Base-by-base conservation (phyloP, 1,139 yeast species). In the Candida freyschussii region DNA sequence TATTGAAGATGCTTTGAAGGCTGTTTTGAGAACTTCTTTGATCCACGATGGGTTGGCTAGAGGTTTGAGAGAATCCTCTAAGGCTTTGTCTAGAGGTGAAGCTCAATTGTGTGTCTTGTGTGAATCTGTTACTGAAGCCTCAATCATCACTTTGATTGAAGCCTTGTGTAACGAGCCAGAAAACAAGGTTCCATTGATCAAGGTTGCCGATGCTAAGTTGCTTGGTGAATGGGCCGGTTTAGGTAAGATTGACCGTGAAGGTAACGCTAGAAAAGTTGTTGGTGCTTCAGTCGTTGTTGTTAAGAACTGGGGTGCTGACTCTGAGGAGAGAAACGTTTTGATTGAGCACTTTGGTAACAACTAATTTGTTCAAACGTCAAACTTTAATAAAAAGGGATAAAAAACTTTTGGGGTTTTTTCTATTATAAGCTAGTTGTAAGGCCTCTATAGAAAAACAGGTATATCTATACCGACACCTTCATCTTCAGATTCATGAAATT, bases 201-300 rank as follows among this genome's bases (percentile, higher is more conserved):
- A 91, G 84, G 97, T 91, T 58, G 86, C 97, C 58, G 98, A 93
- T 67, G 96, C 97, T 66, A 91, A 91, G 83, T 86, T 86, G 77
- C 83, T 91, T 66, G 99, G 99, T 79, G 97, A 91, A 78, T 91
- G 98, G 99, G 98, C 97, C 63, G 99, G 99, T 81, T 80, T 91
- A 60, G 93, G 96, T 77, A 91, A 87, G 76, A 82, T 91, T 63
- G 98, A 91, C 94, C 87, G 96, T 77, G 98, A 91, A 63, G 99
- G 98, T 75, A 87, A 89, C 79, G 96, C 97, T 75, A 87, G 97
- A 80, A 91, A 91, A 87, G 97, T 91, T 62, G 98, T 93, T 68
- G 98, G 97, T 75, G 95, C 96, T 71, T 89, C 97, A 62, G 91
- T 95, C 72, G 97, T 91, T 64, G 98, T 91, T 63, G 87, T 91